Base-by-base conservation (phyloP, 192 early-diverging fungal species). In the Mortierella antarctica region DNA sequence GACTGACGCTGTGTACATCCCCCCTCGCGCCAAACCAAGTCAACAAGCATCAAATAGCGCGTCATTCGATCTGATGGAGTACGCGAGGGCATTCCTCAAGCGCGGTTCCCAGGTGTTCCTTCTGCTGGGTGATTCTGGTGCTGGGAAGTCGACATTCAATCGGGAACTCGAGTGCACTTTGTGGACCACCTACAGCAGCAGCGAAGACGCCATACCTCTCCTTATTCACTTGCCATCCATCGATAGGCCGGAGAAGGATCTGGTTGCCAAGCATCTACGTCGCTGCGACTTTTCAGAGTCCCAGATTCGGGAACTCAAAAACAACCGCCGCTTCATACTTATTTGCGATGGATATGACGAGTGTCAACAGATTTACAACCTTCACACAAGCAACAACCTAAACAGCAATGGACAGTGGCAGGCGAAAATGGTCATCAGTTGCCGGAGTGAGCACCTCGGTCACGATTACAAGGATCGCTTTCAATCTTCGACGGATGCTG, bases 281-380 rank as follows among this genome's bases (percentile, higher is more conserved):
- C 9, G 18, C 10, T 17, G 5, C 17, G 45, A 18, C 4, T 62
- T 62, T n/a, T 42, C 60, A 4, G 42, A 62, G 15, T 15, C 17
- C 10, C 60, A 49, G n/a, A 62, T 62, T n/a, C 40, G 6, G 7
- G 60, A 62, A 42, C 4, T 62, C 3, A 62, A 62, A 10, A 7
- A 31, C 13, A 14, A 62, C 5, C 41, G 60, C 0, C 39, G 47
- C n/a, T 21, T 62, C 39, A 21, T 62, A 10, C 18, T 62, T 17
- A 62, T 62, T 5, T 62, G 60, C 17, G 60, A 62, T 11, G 60
- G 60, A 4, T 62, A 62, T 21, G 60, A 62, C n/a, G 60, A 62
- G 39, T 46, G 60, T 47, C 60, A 62, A 15, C 60, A 42, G 12
- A 47, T 18, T 8, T n/a, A 20, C 42, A 62, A 62, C 42, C 10